A percentile compares a stretch with the other conserved stretches of the same genome.
These are phyloP conservation scores for Periconia macrospinosa DNA, from an alignment of 2,329 filamentous ascomycete genomes.

Conservation along the genomic window DNA sequence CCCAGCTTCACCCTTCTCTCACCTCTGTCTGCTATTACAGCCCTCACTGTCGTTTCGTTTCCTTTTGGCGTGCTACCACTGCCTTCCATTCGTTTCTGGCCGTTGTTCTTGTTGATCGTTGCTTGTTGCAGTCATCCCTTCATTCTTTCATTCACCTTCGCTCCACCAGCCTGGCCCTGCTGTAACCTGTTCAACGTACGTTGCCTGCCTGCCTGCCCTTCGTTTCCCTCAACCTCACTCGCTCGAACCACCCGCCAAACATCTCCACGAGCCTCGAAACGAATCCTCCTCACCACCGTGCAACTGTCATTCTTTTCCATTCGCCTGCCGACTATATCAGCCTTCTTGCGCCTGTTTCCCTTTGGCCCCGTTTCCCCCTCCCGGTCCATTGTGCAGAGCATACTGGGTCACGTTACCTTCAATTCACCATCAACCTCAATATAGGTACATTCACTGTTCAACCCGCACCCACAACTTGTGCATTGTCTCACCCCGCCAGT, in stretches of 20 bases:
- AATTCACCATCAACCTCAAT: neutral
- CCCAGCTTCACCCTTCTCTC: constrained; percentile 2
- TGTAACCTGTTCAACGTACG: no score
- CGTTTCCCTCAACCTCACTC: neutral
- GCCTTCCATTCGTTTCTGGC: neutral
- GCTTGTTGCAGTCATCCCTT: no score
- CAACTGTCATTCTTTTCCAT: neutral
- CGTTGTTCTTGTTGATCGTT: neutral
- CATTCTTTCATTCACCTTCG: no score
- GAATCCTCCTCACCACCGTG: neutral
- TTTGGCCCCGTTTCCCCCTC: neutral
- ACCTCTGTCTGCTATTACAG: neutral
- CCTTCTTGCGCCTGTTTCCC: neutral
- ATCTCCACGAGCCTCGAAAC: neutral
- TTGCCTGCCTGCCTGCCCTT: no score
- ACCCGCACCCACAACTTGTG: constrained; percentile 2
- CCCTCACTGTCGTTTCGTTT: neutral
- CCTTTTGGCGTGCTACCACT: neutral
- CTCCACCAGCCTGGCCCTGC: neutral
- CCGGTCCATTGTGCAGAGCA: constrained; percentile 2
- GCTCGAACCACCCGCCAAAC: neutral
- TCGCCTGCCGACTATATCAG: neutral
- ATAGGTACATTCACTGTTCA: neutral
- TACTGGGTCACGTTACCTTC: constrained; percentile 3
- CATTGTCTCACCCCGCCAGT: constrained; percentile 1